Evolutionary conservation across 2,329 filamentous ascomycete genomes (phyloP).

Genomic region (Escovopsis sp.): DNA sequence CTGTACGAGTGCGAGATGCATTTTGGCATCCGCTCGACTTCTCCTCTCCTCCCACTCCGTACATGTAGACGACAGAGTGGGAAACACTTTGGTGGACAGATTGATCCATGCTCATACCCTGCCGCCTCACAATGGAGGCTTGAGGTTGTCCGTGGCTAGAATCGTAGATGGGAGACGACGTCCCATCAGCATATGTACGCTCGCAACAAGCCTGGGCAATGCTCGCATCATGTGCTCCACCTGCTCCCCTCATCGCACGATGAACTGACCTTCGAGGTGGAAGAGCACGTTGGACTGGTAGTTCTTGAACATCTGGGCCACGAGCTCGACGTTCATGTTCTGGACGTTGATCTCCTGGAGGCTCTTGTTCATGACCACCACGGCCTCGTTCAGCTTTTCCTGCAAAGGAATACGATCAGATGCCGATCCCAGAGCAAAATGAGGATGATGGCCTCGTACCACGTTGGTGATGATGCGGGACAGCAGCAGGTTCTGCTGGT

Average conservation of each 20-base stretch:
- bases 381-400: constrained; percentile 95
- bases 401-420: no score
- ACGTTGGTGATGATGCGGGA: constrained; percentile 96
- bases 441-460: constrained; percentile 45
- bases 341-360: constrained; percentile 97
- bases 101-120: neutral
- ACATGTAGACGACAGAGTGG: no score
- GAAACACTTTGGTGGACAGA: no score
- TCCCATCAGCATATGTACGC: no score
- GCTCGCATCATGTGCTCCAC: no score
- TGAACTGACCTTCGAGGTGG: constrained; percentile 72
- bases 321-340: constrained; percentile 97
- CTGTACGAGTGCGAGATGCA: no score
- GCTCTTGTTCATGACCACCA: constrained; percentile 83
- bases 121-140: constrained; percentile 47
- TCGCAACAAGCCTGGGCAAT: no score
- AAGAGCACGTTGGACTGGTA: constrained; percentile 97
- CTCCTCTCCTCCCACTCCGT: no score
- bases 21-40: no score
- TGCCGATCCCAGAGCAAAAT: no score
- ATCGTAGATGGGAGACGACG: no score
- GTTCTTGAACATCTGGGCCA: constrained; percentile 99
- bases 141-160: constrained; percentile 66
- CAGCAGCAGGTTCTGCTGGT: constrained; percentile 86
- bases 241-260: no score